phyloP scores from a whole-genome alignment of 805 yeast genomes.

The Wickerhamiella parazyma region DNA sequence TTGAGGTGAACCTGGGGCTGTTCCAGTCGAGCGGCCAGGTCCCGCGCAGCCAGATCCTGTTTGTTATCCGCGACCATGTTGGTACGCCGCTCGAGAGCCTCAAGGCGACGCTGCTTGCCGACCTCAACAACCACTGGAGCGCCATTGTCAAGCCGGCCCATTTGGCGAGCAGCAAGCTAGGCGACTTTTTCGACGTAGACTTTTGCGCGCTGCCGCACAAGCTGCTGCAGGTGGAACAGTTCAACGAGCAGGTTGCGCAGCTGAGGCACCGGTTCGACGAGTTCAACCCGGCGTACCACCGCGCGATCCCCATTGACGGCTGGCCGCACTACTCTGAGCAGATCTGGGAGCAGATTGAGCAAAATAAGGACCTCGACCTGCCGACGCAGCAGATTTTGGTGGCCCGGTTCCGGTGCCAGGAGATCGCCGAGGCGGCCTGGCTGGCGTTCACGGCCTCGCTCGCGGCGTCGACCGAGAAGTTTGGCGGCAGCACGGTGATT shows the following conservation, averaged over 20 bases:
- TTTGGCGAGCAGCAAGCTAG: conserved; percentile 39
- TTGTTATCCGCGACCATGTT: conserved; percentile 85
- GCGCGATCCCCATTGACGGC: conserved; percentile 83
- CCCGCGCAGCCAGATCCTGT: conserved; percentile 37
- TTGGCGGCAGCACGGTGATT: conserved; percentile 15
- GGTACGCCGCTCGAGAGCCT: conserved; percentile 77
- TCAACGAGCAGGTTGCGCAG: conserved; percentile 41
- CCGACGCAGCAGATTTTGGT: conserved; percentile 95
- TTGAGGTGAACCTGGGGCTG: conserved; percentile 81
- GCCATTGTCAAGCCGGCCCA: conserved; percentile 60
- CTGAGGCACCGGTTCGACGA: conserved; percentile 49
- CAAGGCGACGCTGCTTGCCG: conserved; percentile 52
- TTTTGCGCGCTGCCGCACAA: conserved; percentile 80
- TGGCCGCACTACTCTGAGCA: conserved; percentile 86
- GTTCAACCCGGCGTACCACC: conserved; percentile 63
- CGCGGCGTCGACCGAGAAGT: conserved; percentile 21
- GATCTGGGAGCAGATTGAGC: conserved; percentile 90
- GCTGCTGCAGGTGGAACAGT: conserved; percentile 61
- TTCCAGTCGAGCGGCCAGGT: conserved; percentile 46
- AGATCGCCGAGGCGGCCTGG: conserved; percentile 48
- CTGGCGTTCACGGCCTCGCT: conserved; percentile 32
- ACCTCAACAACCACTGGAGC: conserved; percentile 67
- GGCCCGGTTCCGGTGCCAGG: conserved; percentile 89
- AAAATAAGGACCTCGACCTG: conserved; percentile 83
- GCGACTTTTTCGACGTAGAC: conserved; percentile 72